These are phyloP conservation scores for Clonostachys sp. DNA, from an alignment of 2,329 filamentous ascomycete species.

Conservation along the genomic window DNA sequence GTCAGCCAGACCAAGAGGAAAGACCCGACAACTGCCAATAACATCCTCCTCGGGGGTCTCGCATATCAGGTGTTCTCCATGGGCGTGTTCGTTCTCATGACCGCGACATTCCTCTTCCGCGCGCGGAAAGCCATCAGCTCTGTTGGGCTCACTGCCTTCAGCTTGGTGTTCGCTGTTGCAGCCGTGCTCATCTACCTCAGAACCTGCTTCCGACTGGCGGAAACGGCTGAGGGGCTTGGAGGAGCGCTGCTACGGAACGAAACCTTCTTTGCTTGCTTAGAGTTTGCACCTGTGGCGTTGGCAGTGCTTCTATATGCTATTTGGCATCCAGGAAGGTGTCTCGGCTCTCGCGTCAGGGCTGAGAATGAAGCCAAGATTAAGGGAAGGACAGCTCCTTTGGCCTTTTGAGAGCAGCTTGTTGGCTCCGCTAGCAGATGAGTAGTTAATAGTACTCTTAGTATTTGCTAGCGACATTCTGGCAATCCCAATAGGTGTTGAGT, in stretches of 20 bases:
- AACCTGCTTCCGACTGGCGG: constrained; percentile 47
- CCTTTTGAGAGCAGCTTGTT: no score
- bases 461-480: no score
- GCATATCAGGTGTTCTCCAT: constrained; percentile 50
- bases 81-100: constrained; percentile 38
- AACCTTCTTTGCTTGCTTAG: constrained; percentile 46
- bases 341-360: constrained; percentile 7
- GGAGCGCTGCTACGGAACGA: constrained; percentile 41
- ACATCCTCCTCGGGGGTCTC: constrained; percentile 50
- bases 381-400: not conserved
- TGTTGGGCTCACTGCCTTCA: constrained; percentile 29
- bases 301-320: constrained; percentile 37
- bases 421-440: no score
- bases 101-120: constrained; percentile 31
- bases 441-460: no score
- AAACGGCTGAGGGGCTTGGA: constrained; percentile 44
- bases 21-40: constrained; percentile 45
- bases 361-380: constrained; percentile 1
- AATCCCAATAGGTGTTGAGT: no score
- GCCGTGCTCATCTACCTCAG: constrained; percentile 46
- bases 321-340: constrained; percentile 20
- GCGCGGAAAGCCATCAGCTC: constrained; percentile 20
- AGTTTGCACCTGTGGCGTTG: constrained; percentile 48
- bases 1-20: constrained; percentile 38
- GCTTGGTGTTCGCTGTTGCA: constrained; percentile 31